Conservation (phyloP, 73 alveolate species). For the Paramecium biaurelia region DNA sequence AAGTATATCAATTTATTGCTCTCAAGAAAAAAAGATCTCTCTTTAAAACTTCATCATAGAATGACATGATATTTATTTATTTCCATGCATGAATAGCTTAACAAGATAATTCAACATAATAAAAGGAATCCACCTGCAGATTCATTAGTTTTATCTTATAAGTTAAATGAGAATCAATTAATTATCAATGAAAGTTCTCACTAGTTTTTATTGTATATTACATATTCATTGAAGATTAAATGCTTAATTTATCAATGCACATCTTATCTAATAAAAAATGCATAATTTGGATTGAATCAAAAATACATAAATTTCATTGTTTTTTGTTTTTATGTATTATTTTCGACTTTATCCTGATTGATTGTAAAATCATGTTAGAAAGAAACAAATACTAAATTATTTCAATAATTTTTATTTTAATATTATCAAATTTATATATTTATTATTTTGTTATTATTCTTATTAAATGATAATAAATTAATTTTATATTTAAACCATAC, state of each 20-base stretch:
- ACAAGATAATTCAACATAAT: neutral
- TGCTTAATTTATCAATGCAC: neutral
- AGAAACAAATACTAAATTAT: too few species aligned
- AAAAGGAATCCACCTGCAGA: neutral
- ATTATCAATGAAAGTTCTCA: neutral
- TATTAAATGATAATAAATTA: too few species aligned
- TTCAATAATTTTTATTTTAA: too few species aligned
- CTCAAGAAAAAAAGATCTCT: neutral
- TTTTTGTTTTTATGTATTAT: too few species aligned
- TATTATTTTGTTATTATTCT: too few species aligned
- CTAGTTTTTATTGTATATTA: neutral
- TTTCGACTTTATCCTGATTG: too few species aligned
- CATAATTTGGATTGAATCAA: neutral
- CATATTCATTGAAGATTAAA: constrained; percentile 16
- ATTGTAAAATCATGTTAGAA: neutral
- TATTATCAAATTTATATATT: too few species aligned
- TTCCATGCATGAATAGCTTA: neutral
- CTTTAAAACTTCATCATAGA: neutral
- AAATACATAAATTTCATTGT: too few species aligned
- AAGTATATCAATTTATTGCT: too few species aligned
- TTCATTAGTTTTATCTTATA: neutral
- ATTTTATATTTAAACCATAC: too few species aligned
- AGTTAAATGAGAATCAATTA: neutral
- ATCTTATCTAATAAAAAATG: constrained; percentile 28
- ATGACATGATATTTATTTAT: neutral